Evolutionary conservation across 257 asterid genomes (phyloP).

Genomic region (Cinchona pubescens): DNA sequence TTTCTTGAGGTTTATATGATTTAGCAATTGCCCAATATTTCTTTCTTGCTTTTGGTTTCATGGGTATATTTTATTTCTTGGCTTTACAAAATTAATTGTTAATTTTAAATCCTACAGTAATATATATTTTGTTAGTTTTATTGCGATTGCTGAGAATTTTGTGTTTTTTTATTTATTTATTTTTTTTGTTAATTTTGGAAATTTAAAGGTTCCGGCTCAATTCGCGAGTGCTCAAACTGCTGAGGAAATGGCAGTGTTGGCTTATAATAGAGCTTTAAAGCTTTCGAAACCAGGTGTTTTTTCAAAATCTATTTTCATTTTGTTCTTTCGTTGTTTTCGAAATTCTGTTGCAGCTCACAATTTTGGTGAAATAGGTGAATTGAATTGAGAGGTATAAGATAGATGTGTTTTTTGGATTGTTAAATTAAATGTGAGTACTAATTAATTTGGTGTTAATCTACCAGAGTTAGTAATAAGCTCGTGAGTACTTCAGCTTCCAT

Average conservation of each 20-base stretch:
- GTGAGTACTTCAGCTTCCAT: neutral
- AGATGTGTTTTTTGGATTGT: neutral
- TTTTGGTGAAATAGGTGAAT: neutral
- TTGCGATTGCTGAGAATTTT: too few relatives aligned
- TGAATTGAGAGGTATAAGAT: neutral
- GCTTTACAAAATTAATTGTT: too few relatives aligned
- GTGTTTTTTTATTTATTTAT: constrained; percentile 2
- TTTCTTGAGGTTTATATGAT: too few relatives aligned
- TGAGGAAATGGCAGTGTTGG: constrained; percentile 81
- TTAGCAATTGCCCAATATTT: too few relatives aligned
- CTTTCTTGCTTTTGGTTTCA: too few relatives aligned
- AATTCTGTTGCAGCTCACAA: too few relatives aligned
- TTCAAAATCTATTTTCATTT: neutral
- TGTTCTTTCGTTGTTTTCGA: too few relatives aligned
- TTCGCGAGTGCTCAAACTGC: constrained; percentile 70
- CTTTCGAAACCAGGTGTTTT: constrained; percentile 72
- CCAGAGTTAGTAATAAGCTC: constrained; percentile 1
- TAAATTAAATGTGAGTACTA: too few relatives aligned
- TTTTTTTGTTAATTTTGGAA: neutral
- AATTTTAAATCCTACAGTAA: too few relatives aligned
- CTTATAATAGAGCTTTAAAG: constrained; percentile 84
- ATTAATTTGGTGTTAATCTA: too few relatives aligned
- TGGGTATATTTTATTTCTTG: too few relatives aligned
- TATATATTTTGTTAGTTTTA: neutral
- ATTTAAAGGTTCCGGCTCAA: constrained; percentile 56